Percentiles rank a stretch among this genome's conserved stretches.
Conservation (phyloP, 2,329 filamentous ascomycete genomes). For the Tolypocladium capitatum region DNA sequence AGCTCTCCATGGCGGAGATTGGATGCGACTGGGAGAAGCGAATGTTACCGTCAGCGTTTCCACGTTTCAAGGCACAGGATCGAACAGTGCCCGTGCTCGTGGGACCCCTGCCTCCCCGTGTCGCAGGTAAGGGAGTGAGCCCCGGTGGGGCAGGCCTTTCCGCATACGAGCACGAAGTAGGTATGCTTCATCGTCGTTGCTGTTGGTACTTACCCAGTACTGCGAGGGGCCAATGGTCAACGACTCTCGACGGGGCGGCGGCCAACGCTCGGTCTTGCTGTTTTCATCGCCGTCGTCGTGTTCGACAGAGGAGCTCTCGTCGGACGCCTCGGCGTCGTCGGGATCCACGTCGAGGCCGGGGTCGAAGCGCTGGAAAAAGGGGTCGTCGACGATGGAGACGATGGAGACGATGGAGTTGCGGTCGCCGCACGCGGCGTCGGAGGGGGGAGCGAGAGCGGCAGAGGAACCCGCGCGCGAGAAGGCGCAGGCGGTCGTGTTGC, state of each 20-base stretch:
- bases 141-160: background rate
- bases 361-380: constrained; percentile 37
- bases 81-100: constrained; percentile 3
- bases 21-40: constrained; percentile 13
- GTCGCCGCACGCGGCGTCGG: constrained; percentile 14
- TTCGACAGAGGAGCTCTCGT: constrained; percentile 12
- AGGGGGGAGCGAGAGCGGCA: constrained; percentile 9
- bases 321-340: constrained; percentile 10
- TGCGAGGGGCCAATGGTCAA: constrained; percentile 25
- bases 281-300: constrained; percentile 25
- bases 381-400: constrained; percentile 40
- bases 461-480: constrained; percentile 6
- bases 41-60: constrained; percentile 2
- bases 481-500: constrained; percentile 9
- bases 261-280: constrained; percentile 24
- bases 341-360: constrained; percentile 13
- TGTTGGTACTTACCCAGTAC: constrained; percentile 20
- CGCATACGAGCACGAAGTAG: no score
- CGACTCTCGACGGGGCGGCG: constrained; percentile 35
- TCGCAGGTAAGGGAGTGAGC: background rate
- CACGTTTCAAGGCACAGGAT: constrained; percentile 1
- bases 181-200: background rate
- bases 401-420: constrained; percentile 40
- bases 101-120: constrained; percentile 11
- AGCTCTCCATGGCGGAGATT: constrained; percentile 37